A percentile compares a stretch with the other conserved stretches of the same genome.
These are phyloP conservation scores for Penicillium odoratum DNA, from an alignment of 495 filamentous ascomycete genomes.

Conservation along the genomic window DNA sequence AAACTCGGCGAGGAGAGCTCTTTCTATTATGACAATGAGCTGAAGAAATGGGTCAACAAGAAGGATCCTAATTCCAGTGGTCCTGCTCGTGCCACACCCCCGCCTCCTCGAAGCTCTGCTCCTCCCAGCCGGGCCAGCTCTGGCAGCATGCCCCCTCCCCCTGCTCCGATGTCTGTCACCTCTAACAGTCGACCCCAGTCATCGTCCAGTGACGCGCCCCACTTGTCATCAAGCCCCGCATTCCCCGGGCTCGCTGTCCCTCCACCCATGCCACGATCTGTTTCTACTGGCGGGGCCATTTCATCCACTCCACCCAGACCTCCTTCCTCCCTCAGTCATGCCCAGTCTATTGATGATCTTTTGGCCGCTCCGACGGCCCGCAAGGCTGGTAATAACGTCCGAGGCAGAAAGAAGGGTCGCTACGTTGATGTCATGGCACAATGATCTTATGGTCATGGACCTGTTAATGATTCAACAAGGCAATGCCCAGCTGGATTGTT, in stretches of 20 bases:
- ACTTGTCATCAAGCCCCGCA: conserved; percentile 42
- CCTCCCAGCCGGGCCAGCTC: conserved; percentile 44
- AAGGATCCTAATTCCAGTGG: conserved; percentile 60
- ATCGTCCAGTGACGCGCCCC: conserved; percentile 36
- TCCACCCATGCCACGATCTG: conserved; percentile 37
- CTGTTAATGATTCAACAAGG: conserved; percentile 3
- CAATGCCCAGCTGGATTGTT: conserved; percentile 3
- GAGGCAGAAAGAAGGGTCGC: conserved; percentile 75
- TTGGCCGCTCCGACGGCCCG: conserved; percentile 67
- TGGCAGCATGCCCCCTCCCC: conserved; percentile 38
- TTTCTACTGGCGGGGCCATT: conserved; percentile 38
- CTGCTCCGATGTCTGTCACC: conserved; percentile 33
- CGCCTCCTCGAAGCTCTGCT: conserved; percentile 50
- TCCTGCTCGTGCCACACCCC: conserved; percentile 52
- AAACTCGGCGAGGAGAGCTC: conserved; percentile 93
- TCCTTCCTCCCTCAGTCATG: conserved; percentile 69
- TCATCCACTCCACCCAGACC: conserved; percentile 50
- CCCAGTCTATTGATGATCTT: conserved; percentile 84
- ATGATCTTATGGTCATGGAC: conserved; percentile 19
- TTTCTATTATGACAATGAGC: conserved; percentile 90
- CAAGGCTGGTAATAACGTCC: conserved; percentile 60
- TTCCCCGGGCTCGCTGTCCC: conserved; percentile 35
- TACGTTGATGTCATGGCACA: conserved; percentile 93
- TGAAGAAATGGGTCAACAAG: conserved; percentile 98
- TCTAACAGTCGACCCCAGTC: conserved; percentile 40